phyloP scores from a whole-genome alignment of 352 stramenopile species.

The Globisporangium uncinulatum region DNA sequence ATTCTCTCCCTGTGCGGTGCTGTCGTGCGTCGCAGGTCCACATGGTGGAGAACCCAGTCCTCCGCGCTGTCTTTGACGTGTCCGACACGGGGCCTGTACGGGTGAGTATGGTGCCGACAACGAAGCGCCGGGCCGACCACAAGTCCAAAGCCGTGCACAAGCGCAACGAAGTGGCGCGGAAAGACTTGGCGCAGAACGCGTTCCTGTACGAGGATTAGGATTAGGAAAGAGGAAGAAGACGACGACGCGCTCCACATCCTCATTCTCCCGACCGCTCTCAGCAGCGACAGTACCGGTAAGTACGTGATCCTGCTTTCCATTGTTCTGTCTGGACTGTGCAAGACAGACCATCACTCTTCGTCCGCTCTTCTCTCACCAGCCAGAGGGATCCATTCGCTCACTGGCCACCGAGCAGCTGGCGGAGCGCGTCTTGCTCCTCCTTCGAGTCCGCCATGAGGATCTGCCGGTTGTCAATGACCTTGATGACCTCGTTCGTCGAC shows the following conservation, averaged over 20 bases:
- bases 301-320: neutral
- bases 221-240: neutral
- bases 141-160: constrained; percentile 48
- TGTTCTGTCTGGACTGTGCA: neutral
- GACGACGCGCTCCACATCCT: neutral
- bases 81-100: constrained; percentile 41
- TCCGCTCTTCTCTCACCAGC: constrained; percentile 2
- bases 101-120: constrained; percentile 37
- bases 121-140: constrained; percentile 37
- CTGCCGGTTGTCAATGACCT: constrained; percentile 91
- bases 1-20: neutral
- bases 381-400: constrained; percentile 1
- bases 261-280: neutral
- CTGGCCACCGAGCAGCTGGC: constrained; percentile 67
- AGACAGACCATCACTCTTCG: neutral
- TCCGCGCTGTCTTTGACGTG: constrained; percentile 62
- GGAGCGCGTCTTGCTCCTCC: constrained; percentile 74
- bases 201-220: constrained; percentile 57
- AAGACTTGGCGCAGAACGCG: constrained; percentile 50
- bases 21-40: constrained; percentile 22
- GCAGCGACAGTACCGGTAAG: too few relatives aligned
- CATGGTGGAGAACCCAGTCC: constrained; percentile 45
- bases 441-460: constrained; percentile 67
- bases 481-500: constrained; percentile 86
- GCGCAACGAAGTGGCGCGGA: constrained; percentile 48